Evolutionary conservation across 768 basidiomycete species (phyloP).

Genomic region (Boletus rex-veris): DNA sequence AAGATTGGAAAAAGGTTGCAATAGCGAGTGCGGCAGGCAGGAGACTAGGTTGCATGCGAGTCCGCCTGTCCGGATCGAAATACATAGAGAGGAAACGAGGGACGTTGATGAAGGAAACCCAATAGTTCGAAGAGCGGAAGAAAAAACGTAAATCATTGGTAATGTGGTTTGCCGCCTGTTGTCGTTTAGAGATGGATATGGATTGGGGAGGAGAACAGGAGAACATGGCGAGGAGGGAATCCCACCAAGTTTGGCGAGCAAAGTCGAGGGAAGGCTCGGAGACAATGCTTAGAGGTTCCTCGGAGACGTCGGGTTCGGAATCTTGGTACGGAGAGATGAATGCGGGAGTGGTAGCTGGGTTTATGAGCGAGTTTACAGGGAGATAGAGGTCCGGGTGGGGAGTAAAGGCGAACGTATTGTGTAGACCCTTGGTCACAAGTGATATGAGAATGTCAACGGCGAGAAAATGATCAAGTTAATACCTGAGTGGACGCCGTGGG

Average conservation of each 20-base stretch:
- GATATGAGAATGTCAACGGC: slow-evolving; percentile 24
- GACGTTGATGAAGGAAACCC: slow-evolving; percentile 72
- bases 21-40: slow-evolving; percentile 60
- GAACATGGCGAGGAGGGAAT: slow-evolving; percentile 60
- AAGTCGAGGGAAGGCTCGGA: slow-evolving; percentile 63
- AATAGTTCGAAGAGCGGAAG: slow-evolving; percentile 62
- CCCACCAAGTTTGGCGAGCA: slow-evolving; percentile 77
- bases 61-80: slow-evolving; percentile 50
- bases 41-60: slow-evolving; percentile 63
- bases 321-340: slow-evolving; percentile 14
- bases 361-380: neutral
- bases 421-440: slow-evolving; percentile 21
- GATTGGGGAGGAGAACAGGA: slow-evolving; percentile 31
- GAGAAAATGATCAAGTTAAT: slow-evolving; percentile 24
- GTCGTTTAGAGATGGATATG: slow-evolving; percentile 43
- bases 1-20: slow-evolving; percentile 68
- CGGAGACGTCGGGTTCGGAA: slow-evolving; percentile 9
- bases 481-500: slow-evolving; percentile 28
- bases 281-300: slow-evolving; percentile 30
- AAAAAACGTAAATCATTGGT: slow-evolving; percentile 59
- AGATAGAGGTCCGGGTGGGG: slow-evolving; percentile 2
- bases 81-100: slow-evolving; percentile 63
- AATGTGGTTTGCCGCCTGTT: slow-evolving; percentile 43
- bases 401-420: slow-evolving; percentile 1
- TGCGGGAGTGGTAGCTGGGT: neutral